Evolutionary conservation across 805 yeast species (phyloP).

Genomic region (Monosporozyma siamensis): DNA sequence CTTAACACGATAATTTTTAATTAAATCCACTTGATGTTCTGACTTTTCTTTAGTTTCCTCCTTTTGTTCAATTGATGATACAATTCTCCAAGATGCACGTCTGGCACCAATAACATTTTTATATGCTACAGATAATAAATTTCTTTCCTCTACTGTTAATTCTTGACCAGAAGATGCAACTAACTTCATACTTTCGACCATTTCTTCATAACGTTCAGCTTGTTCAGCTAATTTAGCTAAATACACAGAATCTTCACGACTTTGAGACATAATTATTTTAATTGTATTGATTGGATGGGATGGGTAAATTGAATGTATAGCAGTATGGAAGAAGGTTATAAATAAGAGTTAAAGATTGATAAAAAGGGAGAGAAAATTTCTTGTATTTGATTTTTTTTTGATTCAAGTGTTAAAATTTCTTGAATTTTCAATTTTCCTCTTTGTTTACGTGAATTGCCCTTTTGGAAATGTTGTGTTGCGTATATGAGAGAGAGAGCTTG

Average conservation of each 20-base stretch:
- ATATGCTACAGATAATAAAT: conserved; percentile 89
- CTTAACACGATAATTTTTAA: conserved; percentile 86
- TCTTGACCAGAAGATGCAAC: conserved; percentile 93
- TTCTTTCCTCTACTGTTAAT: conserved; percentile 92
- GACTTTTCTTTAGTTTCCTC: conserved; percentile 86
- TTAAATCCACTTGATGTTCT: conserved; percentile 74
- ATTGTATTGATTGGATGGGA: neutral
- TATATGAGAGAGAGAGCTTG: too few species aligned
- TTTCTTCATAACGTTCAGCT: conserved; percentile 97
- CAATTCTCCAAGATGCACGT: conserved; percentile 98
- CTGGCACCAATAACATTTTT: conserved; percentile 97
- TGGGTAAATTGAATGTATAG: too few species aligned
- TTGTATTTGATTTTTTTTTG: too few species aligned
- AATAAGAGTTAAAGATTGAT: neutral
- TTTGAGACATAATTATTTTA: conserved; percentile 47
- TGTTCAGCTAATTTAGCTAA: conserved; percentile 97
- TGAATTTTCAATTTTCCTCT: neutral
- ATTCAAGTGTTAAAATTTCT: neutral
- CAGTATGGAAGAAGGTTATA: neutral
- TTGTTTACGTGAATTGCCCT: too few species aligned
- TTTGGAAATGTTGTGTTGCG: neutral
- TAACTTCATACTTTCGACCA: conserved; percentile 95
- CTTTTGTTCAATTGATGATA: conserved; percentile 91
- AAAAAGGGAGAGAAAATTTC: neutral
- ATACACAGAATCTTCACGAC: conserved; percentile 96